Conservation (phyloP, 805 yeast species). For the Zygotorulaspora sp. region DNA sequence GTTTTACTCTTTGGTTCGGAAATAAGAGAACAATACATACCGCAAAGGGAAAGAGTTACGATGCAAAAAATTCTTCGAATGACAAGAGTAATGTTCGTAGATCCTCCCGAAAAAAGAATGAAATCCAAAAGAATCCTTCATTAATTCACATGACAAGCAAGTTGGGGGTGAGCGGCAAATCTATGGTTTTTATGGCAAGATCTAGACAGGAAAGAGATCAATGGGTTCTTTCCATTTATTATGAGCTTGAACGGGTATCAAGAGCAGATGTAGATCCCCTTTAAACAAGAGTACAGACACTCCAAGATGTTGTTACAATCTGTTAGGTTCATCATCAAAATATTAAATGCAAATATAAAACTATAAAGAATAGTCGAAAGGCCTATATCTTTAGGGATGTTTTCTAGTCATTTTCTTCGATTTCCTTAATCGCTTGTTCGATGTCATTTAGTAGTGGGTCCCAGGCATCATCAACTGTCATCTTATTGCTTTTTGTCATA, state of each 20-base stretch:
- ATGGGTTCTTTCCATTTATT: constrained; percentile 55
- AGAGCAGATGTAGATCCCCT: not conserved
- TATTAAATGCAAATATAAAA: constrained; percentile 10
- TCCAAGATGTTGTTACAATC: too few relatives aligned
- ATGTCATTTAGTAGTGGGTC: constrained; percentile 18
- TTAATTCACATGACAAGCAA: constrained; percentile 39
- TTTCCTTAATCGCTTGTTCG: constrained; percentile 17
- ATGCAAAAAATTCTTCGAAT: not conserved
- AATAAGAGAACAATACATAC: constrained; percentile 41
- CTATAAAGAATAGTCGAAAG: too few relatives aligned
- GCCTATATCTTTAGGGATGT: too few relatives aligned
- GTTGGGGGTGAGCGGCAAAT: constrained; percentile 62
- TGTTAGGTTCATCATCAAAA: too few relatives aligned
- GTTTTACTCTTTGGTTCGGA: constrained; percentile 85
- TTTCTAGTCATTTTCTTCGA: too few relatives aligned
- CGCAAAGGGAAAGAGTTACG: not conserved
- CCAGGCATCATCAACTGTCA: constrained; percentile 5
- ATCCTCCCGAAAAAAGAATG: not conserved
- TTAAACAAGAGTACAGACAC: not conserved
- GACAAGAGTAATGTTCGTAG: not conserved
- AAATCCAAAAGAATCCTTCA: constrained; percentile 12
- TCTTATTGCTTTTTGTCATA: constrained; percentile 1
- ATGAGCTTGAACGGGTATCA: constrained; percentile 36
- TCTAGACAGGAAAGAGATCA: constrained; percentile 77
- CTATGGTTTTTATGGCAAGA: constrained; percentile 72